phyloP scores from a whole-genome alignment of 371 early-diverging fungal genomes.

The Mucor plumbeus region DNA sequence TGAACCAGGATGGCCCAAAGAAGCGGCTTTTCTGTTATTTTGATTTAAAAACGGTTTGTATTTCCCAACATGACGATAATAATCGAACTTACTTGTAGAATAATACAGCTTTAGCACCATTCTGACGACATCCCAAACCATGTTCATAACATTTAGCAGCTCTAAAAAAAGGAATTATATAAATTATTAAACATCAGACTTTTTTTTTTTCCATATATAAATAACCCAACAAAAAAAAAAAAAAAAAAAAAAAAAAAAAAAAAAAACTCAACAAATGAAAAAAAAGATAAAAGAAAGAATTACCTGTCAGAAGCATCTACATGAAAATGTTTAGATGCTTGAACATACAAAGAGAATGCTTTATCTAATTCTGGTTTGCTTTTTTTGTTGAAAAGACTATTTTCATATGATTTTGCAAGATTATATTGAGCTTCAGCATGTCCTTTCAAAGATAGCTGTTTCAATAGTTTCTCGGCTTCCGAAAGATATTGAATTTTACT shows the following conservation, averaged over 20 bases:
- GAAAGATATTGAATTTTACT: conserved; percentile 29
- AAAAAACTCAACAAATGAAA: background rate
- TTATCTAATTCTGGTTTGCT: conserved; percentile 63
- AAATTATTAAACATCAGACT: background rate
- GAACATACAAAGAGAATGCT: conserved; percentile 66
- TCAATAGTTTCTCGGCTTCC: conserved; percentile 63
- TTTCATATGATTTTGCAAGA: conserved; percentile 63
- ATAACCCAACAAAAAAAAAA: background rate
- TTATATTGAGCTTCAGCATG: conserved; percentile 64
- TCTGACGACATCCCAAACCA: conserved; percentile 66
- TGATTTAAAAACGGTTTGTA: background rate
- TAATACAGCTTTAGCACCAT: conserved; percentile 66
- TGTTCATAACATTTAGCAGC: conserved; percentile 75
- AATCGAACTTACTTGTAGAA: conserved; percentile 61
- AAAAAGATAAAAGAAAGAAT: too few relatives aligned
- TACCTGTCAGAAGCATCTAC: conserved; percentile 65
- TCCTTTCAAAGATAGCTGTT: conserved; percentile 57
- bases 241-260: conserved; percentile 2
- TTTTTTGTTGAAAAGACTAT: conserved; percentile 50
- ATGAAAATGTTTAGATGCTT: conserved; percentile 68
- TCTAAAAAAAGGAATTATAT: conserved; percentile 21
- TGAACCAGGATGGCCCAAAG: conserved; percentile 77
- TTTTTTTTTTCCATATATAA: background rate
- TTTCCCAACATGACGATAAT: too few relatives aligned
- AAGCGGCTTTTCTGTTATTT: conserved; percentile 66